Base-by-base conservation (phyloP, 352 stramenopile genomes). In the Ophiocytium majus region DNA sequence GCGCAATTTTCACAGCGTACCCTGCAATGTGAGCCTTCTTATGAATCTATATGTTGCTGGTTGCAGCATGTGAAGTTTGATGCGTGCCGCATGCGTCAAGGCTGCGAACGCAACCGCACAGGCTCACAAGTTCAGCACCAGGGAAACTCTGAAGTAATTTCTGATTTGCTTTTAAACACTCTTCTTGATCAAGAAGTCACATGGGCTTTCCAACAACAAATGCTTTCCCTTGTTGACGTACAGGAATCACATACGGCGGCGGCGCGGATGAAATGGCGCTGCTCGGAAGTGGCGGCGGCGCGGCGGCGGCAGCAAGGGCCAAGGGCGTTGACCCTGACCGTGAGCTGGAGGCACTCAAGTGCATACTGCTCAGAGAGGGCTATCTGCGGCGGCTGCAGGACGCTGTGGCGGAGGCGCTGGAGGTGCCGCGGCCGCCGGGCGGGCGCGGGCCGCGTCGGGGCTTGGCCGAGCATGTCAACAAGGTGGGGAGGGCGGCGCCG, bases 311-410 rank as follows among this genome's bases (percentile, higher is more conserved):
- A 14, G 5, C 43, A 57, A 5, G 5, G 43, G 5, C 14, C 5
- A 57, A 14, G 14, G 43, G 5, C 5, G 63, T 9, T 9, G 63
- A 81, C 0, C 87, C 85, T 37, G 33, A 74, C 0, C 35, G 94
- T 91, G 94, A 97, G 76, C 89, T 97, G 28, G 93, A 97, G 74
- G 90, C 95, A 19, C 89, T 96, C 64, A 97, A 97, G 76, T 92
- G 91, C 80, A 94, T 96, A 63, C 91, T 97, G 35, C 91, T 97
- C 0, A 91, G 94, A 9, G 94, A 97, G 91, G 93, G 92, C 9
- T 97, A 97, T 79, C 71, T 97, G 9, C 90, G 94, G 81, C 92
- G 94, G 0, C 89, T 97, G 43, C 43, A 57, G 17, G 63, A 76
- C 0, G 89, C 91, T 0, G 90, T 93, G 0, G 93, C 75, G 89